Evolutionary conservation across 768 basidiomycete genomes (phyloP), one percentile per base, ranked within the genome.

Genomic region (Termitomyces sp.): DNA sequence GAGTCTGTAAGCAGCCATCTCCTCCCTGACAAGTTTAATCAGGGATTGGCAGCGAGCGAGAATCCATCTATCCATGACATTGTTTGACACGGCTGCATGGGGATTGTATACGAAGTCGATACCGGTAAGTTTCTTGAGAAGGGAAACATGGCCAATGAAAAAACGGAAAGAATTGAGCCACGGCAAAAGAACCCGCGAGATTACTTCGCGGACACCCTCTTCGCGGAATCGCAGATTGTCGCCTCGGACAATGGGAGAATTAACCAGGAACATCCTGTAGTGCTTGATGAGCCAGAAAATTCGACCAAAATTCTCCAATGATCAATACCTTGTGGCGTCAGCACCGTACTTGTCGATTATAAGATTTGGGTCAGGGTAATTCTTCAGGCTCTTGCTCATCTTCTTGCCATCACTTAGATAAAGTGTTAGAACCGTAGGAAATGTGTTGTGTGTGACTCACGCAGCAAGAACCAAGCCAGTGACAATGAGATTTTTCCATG

Each of bases 151-250:
- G n/a, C 92, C 93, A 49, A 98, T 80, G 84, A 98, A 97, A 84
- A 99, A 99, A 56, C 96, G 93, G 86, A 95, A 95, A 45, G 95
- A 92, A 71, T 98, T 99, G 69, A 98, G 83, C 94, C 97, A 98
- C 5, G 96, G 96, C 13, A 98, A 80, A 60, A 99, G 86, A 35
- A 98, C 97, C n/a, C 92, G 89, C 44, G 94, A 91, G 63, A 98
- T 80, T 63, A 98, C 94, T 65, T 98, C 96, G 63, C 92, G 90
- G 58, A 99, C 97, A 61, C 97, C 97, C 64, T 96, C 93, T 72
- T 99, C 97, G 51, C 94, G 86, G 88, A 99, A 99, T 54, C 94
- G 87, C 45, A 99, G 83, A 70, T 98, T 98, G 72, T 98, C 97
- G 13, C 92, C 97, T 30, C 97, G 90, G 26, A 98, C 96, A 63